Evolutionary conservation across 1,284 basidiomycete species (phyloP).

Genomic region (Agroathelia rolfsii): DNA sequence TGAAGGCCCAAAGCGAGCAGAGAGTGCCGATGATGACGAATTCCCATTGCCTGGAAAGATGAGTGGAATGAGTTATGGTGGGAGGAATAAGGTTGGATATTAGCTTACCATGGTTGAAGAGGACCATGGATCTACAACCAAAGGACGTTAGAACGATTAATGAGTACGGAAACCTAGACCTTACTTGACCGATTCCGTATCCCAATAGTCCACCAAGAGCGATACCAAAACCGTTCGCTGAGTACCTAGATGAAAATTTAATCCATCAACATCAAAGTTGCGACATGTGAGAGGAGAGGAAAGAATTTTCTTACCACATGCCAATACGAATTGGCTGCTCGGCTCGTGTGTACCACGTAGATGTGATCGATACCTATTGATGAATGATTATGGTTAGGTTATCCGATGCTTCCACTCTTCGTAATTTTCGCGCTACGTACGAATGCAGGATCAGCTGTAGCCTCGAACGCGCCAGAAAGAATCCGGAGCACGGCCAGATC

Average conservation of each 20-base stretch:
- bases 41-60: neutral
- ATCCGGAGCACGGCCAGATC: conserved; percentile 30
- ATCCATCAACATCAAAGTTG: neutral
- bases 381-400: conserved; percentile 25
- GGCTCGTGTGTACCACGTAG: conserved; percentile 30
- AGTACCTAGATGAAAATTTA: too few species aligned
- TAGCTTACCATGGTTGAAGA: conserved; percentile 26
- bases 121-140: conserved; percentile 12
- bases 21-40: conserved; percentile 22
- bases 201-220: conserved; percentile 20
- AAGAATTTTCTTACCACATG: conserved; percentile 20
- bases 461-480: conserved; percentile 31
- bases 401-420: conserved; percentile 10
- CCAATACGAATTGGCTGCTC: conserved; percentile 30
- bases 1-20: conserved; percentile 17
- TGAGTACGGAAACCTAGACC: conserved; percentile 2
- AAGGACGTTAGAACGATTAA: neutral
- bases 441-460: conserved; percentile 20
- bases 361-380: too few species aligned
- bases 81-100: conserved; percentile 3
- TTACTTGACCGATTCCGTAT: conserved; percentile 18
- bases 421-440: too few species aligned
- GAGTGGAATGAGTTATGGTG: too few species aligned
- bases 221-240: conserved; percentile 20
- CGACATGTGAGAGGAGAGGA: neutral